Evolutionary conservation across 371 early-diverging fungal species (phyloP).

Genomic region (Mortierella sp.): DNA sequence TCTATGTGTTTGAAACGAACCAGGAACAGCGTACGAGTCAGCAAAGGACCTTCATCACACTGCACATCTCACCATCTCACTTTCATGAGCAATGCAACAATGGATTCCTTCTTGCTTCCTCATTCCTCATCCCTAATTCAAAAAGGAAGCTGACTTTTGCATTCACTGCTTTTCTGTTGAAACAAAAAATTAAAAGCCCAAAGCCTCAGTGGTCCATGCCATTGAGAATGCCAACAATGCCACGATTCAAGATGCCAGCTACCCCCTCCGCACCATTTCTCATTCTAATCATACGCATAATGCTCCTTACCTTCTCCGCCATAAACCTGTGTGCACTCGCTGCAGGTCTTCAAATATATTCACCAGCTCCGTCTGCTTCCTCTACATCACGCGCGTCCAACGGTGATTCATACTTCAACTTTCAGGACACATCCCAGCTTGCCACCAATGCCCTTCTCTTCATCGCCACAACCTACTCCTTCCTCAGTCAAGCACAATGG

Average conservation of each 20-base stretch:
- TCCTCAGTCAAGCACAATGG: slow-evolving; percentile 20
- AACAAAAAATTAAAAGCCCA: too few relatives aligned
- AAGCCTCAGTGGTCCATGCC: too few relatives aligned
- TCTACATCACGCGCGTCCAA: not conserved
- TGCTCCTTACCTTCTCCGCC: slow-evolving; percentile 1
- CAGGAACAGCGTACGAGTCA: too few relatives aligned
- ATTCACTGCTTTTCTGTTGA: too few relatives aligned
- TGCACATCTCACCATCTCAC: too few relatives aligned
- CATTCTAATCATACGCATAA: slow-evolving; percentile 9
- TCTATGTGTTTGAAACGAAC: too few relatives aligned
- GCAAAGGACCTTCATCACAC: too few relatives aligned
- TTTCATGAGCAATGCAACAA: too few relatives aligned
- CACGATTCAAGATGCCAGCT: not conserved
- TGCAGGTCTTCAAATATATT: slow-evolving; percentile 9
- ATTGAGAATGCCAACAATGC: too few relatives aligned
- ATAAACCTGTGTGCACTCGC: slow-evolving; percentile 17
- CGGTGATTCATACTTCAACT: not conserved
- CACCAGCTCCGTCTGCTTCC: not conserved
- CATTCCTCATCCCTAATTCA: too few relatives aligned
- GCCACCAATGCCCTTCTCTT: slow-evolving; percentile 22
- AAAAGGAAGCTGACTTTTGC: too few relatives aligned
- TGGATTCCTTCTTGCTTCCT: too few relatives aligned
- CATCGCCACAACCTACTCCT: slow-evolving; percentile 17
- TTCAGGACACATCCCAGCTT: slow-evolving; percentile 27
- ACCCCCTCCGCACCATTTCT: not conserved